Evolutionary conservation across 2,329 filamentous ascomycete genomes (phyloP).

Genomic region (Fusarium falciforme): DNA sequence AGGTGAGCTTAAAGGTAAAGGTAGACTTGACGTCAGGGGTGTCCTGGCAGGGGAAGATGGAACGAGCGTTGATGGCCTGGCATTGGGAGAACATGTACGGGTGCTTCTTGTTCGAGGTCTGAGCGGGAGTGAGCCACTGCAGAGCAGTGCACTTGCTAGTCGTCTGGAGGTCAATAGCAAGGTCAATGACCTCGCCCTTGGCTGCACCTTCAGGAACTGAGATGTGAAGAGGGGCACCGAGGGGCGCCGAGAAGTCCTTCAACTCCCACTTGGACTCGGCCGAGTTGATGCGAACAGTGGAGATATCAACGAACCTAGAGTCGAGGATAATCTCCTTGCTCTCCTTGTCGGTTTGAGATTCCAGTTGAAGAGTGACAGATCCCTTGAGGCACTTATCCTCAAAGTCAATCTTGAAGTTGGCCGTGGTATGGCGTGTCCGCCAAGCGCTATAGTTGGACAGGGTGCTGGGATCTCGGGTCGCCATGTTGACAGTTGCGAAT

Average conservation of each 20-base stretch:
- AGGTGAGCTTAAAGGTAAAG: conserved; percentile 88
- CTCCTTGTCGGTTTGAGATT: conserved; percentile 79
- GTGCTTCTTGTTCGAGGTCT: conserved; percentile 95
- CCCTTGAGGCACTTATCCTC: conserved; percentile 81
- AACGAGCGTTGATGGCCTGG: conserved; percentile 94
- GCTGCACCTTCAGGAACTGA: conserved; percentile 65
- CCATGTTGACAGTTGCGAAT: conserved; percentile 49
- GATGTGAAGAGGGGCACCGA: conserved; percentile 77
- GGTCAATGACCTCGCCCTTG: conserved; percentile 63
- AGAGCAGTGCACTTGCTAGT: conserved; percentile 91
- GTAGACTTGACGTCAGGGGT: conserved; percentile 98
- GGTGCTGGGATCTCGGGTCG: conserved; percentile 83
- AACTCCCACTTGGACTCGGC: conserved; percentile 74
- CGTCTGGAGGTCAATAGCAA: conserved; percentile 79
- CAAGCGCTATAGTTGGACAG: conserved; percentile 92
- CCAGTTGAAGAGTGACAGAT: conserved; percentile 79
- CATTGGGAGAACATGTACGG: conserved; percentile 99
- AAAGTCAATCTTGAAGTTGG: conserved; percentile 87
- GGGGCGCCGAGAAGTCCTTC: conserved; percentile 77
- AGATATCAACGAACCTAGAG: conserved; percentile 83
- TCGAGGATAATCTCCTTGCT: conserved; percentile 86
- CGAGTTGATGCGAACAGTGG: conserved; percentile 76
- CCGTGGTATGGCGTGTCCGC: conserved; percentile 84
- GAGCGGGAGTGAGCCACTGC: conserved; percentile 93
- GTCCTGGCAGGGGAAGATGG: conserved; percentile 96